Evolutionary conservation across 257 asterid genomes (phyloP).

Genomic region (Nicotiana obtusifolia): DNA sequence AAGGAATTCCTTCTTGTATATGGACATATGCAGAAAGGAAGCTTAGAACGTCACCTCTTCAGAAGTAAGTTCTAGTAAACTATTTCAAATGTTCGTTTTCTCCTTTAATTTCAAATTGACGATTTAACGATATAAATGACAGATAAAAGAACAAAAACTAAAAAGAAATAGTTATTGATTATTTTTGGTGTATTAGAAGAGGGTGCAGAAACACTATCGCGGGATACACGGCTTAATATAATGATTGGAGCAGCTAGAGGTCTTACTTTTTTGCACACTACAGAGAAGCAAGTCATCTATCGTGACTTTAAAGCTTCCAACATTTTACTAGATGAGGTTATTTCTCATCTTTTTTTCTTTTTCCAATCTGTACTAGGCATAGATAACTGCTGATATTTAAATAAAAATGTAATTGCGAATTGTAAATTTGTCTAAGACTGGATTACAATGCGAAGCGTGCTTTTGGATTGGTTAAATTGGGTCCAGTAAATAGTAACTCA

Average conservation of each 20-base stretch:
- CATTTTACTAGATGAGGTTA: conserved; percentile 10
- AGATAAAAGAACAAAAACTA: too few species aligned
- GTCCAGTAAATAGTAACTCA: background rate
- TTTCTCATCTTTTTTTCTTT: background rate
- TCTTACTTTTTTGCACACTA: conserved; percentile 10
- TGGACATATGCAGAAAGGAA: conserved; percentile 12
- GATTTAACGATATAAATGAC: too few species aligned
- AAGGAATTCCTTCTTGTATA: conserved; percentile 1
- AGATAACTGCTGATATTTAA: too few species aligned
- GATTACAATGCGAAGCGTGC: conserved; percentile 15
- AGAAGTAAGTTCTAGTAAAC: background rate
- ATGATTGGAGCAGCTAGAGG: conserved; percentile 9
- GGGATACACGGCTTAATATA: conserved; percentile 11
- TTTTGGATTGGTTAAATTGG: conserved; percentile 18
- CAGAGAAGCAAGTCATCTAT: conserved; percentile 9
- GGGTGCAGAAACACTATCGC: conserved; percentile 2
- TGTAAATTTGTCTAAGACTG: background rate
- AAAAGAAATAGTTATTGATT: background rate
- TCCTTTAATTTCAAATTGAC: too few species aligned
- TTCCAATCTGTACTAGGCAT: too few species aligned
- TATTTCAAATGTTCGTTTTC: background rate
- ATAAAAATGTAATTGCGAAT: too few species aligned
- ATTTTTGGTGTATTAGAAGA: background rate
- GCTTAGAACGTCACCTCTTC: conserved; percentile 13
- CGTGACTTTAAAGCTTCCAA: conserved; percentile 11